Conservation (phyloP, 2,329 filamentous ascomycete genomes). For the Neospermospora avenae region DNA sequence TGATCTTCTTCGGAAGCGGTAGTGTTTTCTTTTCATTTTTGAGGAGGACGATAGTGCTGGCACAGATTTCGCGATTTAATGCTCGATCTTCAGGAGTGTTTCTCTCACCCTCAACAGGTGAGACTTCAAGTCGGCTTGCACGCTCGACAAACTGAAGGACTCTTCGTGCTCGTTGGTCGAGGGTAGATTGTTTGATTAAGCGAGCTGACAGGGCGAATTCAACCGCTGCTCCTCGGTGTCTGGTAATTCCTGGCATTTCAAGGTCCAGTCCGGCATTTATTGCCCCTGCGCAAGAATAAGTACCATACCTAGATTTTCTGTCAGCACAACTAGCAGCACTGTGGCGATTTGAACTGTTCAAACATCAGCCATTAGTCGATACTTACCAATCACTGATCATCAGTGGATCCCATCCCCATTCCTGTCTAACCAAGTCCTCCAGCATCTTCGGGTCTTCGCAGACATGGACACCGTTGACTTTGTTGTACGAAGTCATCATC, state of each 20-base stretch:
- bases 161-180: constrained; percentile 24
- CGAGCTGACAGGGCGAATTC: constrained; percentile 22
- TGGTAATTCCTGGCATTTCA: constrained; percentile 39
- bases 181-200: constrained; percentile 24
- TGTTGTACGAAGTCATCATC: constrained; percentile 59
- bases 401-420: constrained; percentile 56
- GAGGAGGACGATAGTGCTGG: constrained; percentile 59
- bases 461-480: constrained; percentile 54
- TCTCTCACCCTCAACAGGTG: constrained; percentile 21
- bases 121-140: constrained; percentile 16
- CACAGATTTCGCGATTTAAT: constrained; percentile 52
- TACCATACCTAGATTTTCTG: constrained; percentile 20
- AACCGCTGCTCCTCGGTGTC: constrained; percentile 22
- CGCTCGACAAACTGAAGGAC: constrained; percentile 26
- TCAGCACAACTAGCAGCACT: constrained; percentile 28
- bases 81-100: constrained; percentile 31
- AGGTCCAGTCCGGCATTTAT: constrained; percentile 37
- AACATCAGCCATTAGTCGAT: constrained; percentile 1
- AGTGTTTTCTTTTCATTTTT: constrained; percentile 58
- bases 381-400: constrained; percentile 57
- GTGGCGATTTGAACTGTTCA: neutral
- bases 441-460: constrained; percentile 52
- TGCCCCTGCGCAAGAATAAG: constrained; percentile 28
- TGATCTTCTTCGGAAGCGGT: constrained; percentile 43
- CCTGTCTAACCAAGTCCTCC: constrained; percentile 48